Base-by-base conservation (phyloP, 805 yeast species). In the Millerago galiae region DNA sequence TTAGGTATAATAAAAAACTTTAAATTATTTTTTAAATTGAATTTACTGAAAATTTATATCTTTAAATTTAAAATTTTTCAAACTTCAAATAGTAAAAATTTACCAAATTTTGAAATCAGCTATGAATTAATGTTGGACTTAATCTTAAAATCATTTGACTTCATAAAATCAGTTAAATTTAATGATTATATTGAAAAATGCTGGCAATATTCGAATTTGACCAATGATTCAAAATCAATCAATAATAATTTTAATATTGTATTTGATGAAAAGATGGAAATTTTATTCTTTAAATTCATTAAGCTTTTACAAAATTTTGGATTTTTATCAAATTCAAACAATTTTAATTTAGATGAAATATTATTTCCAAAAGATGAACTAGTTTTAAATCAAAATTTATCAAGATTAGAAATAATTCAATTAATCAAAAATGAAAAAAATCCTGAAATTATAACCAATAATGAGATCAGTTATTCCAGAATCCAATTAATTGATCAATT, bases 351-450 rank as follows among this genome's bases (percentile, higher is more conserved):
- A 12, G 63, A 65, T 34, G 52, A 59, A 15, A 42, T 65, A 14
- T 35, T 68, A 25, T 66, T 66, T 42, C 72, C 72, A 1, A 40
- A 44, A 2, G 68, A 66, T 41, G 72, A 68, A 42, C 50, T 44
- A 11, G 59, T 67, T 7, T 31, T 39, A 11, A 65, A 65, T 41
- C 51, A 42, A n/a, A 60, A 56, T 33, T 40, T 60, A n/a, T 46
- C 57, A 2, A 68, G 66, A 34, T 50, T 48, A n/a, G 71, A 66
- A 29, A 62, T 67, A 24, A 58, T 54, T 8, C 44, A 51, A 3
- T 17, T 44, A 4, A 42, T 48, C 5, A 49, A 47, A 37, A 14
- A 42, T 8, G 48, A 48, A 15, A 30, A 38, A 21, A 24, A 34
- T 12, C 38, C 35, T 16, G 38, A 34, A 17, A n/a, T 29, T n/a